Base-by-base conservation (phyloP, 176 grass and related monocot species). In the Olyra latifolia region DNA sequence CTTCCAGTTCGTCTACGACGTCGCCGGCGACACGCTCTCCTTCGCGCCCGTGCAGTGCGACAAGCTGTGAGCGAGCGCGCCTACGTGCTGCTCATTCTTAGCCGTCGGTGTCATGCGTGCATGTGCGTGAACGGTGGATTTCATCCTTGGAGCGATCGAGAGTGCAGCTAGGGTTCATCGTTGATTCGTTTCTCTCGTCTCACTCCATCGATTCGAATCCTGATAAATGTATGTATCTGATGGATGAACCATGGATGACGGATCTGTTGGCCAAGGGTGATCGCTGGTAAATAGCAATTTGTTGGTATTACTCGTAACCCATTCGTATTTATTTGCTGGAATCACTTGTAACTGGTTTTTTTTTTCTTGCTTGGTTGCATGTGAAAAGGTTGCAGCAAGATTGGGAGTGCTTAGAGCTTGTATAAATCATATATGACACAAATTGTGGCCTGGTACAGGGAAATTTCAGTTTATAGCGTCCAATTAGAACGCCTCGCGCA, bases 1-100 rank as follows among this genome's bases (percentile, higher is more conserved):
- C 80, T 84, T 94, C 82, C 91, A 97, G 55, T 83, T 97, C 73
- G 57, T 97, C 38, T 97, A 97, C 86, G 85, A 97, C 86, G 61
- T 89, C 16, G 79, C 9, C 3, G 69, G 41, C 0, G 67, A 82
- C n/a, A 91, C 76, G 77, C 77, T 97, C 13, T 88, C 89, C 6
- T 97, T 97, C 75, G 80, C 88, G 65, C 87, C 94, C 60, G 74
- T 79, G 42, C 78, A 88, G 46, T 97, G 94, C 52, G 38, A 52
- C 68, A 71, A 90, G 66, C 58, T 97, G 58, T 97, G 82, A 93
- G 23, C 23, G 2, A 5, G 2, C 17, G 49, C 10, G 6, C 48
- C 29, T 29, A 27, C 28, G 55, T 19, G 24, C n/a, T 38, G 60
- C 42, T 35, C 54, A 7, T 48, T 7, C 40, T 59, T 62, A 24